A percentile compares a stretch with the other conserved stretches of the same genome.
Evolutionary conservation across 2,329 filamentous ascomycete genomes (phyloP).

Genomic region (Colletotrichum sojae): DNA sequence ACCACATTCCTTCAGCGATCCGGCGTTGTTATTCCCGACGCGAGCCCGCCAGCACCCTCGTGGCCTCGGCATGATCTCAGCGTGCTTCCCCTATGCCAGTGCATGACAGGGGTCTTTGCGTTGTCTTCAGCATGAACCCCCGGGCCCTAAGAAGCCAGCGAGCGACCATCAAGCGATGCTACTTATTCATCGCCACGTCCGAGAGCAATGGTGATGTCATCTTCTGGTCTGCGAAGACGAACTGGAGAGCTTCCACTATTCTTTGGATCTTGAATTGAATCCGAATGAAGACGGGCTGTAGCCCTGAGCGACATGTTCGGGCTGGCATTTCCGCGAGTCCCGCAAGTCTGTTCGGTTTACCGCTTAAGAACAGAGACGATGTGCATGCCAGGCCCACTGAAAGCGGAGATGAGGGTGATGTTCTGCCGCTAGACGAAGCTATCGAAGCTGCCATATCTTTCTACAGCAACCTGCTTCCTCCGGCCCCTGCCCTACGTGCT

Average conservation of each 20-base stretch:
- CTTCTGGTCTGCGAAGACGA: no score
- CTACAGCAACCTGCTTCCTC: conserved; percentile 28
- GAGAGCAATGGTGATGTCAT: no score
- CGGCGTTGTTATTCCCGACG: conserved; percentile 22
- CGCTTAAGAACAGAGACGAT: conserved; percentile 18
- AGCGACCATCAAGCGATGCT: not conserved
- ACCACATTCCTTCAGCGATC: conserved; percentile 1
- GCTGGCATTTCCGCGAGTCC: not conserved
- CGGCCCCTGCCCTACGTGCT: not conserved
- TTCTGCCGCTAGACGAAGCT: conserved; percentile 27
- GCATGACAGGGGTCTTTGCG: not conserved
- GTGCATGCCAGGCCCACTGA: conserved; percentile 24
- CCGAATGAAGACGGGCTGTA: no score
- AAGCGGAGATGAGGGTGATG: conserved; percentile 31
- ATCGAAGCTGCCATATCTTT: conserved; percentile 24
- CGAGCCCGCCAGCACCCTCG: not conserved
- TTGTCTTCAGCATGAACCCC: not conserved
- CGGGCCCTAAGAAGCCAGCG: not conserved
- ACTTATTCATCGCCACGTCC: not conserved
- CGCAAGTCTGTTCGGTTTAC: not conserved
- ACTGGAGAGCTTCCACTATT: no score
- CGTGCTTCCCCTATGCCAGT: conserved; percentile 19
- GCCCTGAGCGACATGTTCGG: no score
- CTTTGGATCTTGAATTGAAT: no score
- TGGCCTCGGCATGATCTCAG: conserved; percentile 11